Evolutionary conservation across 164 flowering plant species (phyloP).

Genomic region (Kingdonia uniflora): DNA sequence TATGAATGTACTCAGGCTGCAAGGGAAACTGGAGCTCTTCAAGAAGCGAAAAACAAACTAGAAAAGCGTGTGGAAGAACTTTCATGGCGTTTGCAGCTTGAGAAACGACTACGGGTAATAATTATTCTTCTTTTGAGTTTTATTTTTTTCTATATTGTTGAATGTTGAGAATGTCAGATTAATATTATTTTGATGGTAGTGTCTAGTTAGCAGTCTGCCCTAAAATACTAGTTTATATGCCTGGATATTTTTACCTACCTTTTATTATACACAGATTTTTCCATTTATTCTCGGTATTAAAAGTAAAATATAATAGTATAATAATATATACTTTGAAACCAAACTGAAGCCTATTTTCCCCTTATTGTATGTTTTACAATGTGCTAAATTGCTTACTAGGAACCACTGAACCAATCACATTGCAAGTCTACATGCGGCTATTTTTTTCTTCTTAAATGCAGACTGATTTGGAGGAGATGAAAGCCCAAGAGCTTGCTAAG

Average conservation of each 20-base stretch:
- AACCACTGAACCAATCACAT: too few relatives aligned
- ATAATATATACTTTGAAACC: too few relatives aligned
- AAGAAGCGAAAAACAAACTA: conserved; percentile 96
- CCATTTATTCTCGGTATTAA: too few relatives aligned
- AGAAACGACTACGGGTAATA: conserved; percentile 74
- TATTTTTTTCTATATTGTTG: neutral
- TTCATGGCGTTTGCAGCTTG: conserved; percentile 95
- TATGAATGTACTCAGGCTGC: conserved; percentile 54
- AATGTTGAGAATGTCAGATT: neutral
- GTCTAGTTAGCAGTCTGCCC: neutral
- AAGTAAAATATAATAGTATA: too few relatives aligned
- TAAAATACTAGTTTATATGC: too few relatives aligned
- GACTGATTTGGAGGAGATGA: conserved; percentile 91
- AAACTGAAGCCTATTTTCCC: too few relatives aligned
- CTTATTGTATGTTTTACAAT: too few relatives aligned
- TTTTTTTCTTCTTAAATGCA: conserved; percentile 18
- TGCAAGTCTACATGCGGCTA: too few relatives aligned
- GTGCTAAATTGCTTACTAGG: too few relatives aligned
- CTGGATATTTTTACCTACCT: too few relatives aligned
- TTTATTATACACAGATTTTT: too few relatives aligned
- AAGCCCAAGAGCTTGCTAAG: conserved; percentile 76
- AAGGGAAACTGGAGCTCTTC: conserved; percentile 95
- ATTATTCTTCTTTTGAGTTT: neutral
- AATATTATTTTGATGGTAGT: neutral
- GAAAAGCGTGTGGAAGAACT: conserved; percentile 99